Percentiles rank a stretch among this genome's conserved stretches.
Conservation (phyloP, 176 grass and related monocot species). For the Leersia perrieri region DNA sequence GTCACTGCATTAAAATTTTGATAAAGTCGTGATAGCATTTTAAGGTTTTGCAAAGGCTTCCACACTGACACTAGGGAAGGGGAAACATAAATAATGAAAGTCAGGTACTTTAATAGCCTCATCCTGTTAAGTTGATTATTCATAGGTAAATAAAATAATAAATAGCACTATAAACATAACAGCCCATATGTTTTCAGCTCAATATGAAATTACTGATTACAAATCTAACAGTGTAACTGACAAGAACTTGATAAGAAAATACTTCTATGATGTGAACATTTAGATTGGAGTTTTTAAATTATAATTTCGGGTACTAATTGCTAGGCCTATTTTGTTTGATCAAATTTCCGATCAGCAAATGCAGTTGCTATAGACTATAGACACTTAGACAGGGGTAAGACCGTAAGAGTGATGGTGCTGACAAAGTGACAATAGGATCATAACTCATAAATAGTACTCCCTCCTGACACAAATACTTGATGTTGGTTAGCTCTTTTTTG, state of each 20-base stretch:
- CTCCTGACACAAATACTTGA: no score
- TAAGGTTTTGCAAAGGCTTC: background rate
- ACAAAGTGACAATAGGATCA: no score
- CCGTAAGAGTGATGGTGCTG: no score
- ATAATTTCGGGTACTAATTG: background rate
- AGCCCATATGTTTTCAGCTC: background rate
- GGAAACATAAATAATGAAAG: background rate
- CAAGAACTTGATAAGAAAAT: background rate
- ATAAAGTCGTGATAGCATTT: background rate
- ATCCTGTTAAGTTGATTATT: background rate
- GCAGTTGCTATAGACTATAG: background rate
- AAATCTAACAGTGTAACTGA: background rate
- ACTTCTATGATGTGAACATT: background rate
- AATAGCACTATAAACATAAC: background rate
- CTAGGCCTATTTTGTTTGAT: background rate
- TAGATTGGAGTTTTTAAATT: background rate
- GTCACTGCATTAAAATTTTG: background rate
- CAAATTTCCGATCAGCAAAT: background rate
- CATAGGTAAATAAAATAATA: background rate
- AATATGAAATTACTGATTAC: background rate
- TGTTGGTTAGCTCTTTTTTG: no score
- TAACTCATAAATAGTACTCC: no score
- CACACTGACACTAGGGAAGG: background rate
- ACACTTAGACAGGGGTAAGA: background rate
- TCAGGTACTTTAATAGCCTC: background rate